phyloP scores from a whole-genome alignment of 148 eudicot genomes.

The Dianthus caryophyllus region DNA sequence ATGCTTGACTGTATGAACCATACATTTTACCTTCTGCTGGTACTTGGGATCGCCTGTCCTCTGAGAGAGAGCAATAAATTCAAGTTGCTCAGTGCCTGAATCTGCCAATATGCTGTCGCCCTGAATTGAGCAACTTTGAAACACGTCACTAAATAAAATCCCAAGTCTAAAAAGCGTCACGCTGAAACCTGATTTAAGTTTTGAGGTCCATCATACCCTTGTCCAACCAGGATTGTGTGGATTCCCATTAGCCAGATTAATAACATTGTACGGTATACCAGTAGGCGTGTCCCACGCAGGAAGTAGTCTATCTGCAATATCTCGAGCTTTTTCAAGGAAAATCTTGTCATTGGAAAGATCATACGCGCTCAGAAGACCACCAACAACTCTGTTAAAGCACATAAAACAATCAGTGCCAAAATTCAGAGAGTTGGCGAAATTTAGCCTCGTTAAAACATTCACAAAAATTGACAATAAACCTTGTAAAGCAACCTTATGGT shows the following conservation, averaged over 20 bases:
- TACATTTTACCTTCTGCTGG: constrained; percentile 71
- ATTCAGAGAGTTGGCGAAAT: constrained; percentile 1
- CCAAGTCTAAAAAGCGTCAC: neutral
- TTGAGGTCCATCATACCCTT: constrained; percentile 51
- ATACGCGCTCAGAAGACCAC: constrained; percentile 93
- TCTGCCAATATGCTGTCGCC: constrained; percentile 94
- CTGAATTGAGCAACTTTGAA: constrained; percentile 29
- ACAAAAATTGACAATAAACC: constrained; percentile 51
- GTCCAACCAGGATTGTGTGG: constrained; percentile 97
- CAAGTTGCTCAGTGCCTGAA: constrained; percentile 98
- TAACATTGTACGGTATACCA: constrained; percentile 83
- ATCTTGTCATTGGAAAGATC: constrained; percentile 95
- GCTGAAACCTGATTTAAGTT: neutral
- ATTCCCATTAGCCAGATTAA: constrained; percentile 81
- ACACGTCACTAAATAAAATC: neutral
- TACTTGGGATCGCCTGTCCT: constrained; percentile 95
- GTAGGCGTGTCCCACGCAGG: constrained; percentile 96
- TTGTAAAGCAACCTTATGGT: constrained; percentile 97
- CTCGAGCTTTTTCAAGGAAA: constrained; percentile 91
- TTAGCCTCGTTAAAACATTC: constrained; percentile 5
- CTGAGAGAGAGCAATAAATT: constrained; percentile 96
- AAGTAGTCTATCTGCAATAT: constrained; percentile 86
- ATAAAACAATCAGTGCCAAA: constrained; percentile 7
- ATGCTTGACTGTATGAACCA: neutral
- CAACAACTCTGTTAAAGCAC: constrained; percentile 68